These are phyloP conservation scores for Kwoniella heveanensis DNA, from an alignment of 768 basidiomycete species.

Conservation along the genomic window DNA sequence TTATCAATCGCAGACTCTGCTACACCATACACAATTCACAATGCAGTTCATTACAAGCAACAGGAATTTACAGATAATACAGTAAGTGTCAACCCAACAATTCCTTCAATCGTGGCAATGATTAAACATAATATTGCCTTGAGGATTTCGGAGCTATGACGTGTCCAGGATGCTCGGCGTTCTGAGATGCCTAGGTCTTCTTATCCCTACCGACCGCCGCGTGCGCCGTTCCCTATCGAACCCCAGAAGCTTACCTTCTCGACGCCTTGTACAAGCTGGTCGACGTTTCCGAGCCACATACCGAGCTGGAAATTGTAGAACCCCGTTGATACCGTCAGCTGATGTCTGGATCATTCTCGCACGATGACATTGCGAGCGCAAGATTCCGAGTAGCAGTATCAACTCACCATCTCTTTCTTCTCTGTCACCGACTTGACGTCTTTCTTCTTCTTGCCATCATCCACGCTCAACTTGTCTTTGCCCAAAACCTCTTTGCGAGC, in stretches of 20 bases:
- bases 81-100: too few species aligned
- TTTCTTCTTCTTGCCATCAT: constrained; percentile 13
- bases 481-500: not conserved
- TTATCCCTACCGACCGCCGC: not conserved
- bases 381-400: too few species aligned
- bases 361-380: too few species aligned
- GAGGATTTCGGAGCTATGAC: too few species aligned
- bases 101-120: too few species aligned
- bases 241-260: constrained; percentile 87
- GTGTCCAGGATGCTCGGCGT: too few species aligned
- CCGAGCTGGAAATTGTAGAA: constrained; percentile 61
- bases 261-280: constrained; percentile 83
- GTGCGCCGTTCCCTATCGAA: constrained; percentile 22
- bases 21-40: not conserved
- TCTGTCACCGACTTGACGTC: constrained; percentile 40
- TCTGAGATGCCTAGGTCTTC: too few species aligned
- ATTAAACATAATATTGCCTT: too few species aligned
- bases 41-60: not conserved
- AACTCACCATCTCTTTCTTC: constrained; percentile 50
- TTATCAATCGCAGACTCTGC: too few species aligned
- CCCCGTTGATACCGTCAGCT: too few species aligned
- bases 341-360: too few species aligned
- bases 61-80: not conserved
- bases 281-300: constrained; percentile 85
- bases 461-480: not conserved